These are phyloP conservation scores for Colletotrichum acutatum DNA, from an alignment of 2,329 filamentous ascomycete genomes.

Conservation along the genomic window DNA sequence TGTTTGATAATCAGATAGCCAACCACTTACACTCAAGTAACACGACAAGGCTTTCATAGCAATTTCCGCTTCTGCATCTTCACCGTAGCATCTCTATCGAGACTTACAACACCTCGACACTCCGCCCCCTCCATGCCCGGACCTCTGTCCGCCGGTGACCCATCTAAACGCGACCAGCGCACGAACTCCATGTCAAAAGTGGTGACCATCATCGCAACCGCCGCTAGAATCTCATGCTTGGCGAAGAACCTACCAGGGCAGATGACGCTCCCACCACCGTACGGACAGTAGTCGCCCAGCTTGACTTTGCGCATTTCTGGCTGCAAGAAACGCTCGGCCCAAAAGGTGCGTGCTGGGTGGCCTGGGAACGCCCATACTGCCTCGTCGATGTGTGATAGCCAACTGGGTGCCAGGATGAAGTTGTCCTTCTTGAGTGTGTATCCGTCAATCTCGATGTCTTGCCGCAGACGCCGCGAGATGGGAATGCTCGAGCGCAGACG, in stretches of 20 bases:
- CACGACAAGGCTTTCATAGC: background rate
- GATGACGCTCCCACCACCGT: slow-evolving; percentile 41
- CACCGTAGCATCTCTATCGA: slow-evolving; percentile 39
- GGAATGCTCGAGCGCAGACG: slow-evolving; percentile 39
- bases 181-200: slow-evolving; percentile 38
- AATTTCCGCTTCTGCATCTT: slow-evolving; percentile 22
- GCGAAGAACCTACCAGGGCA: slow-evolving; percentile 42
- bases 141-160: slow-evolving; percentile 36
- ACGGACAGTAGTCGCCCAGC: slow-evolving; percentile 40
- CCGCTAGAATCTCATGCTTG: slow-evolving; percentile 41
- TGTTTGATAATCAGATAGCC: background rate
- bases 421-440: slow-evolving; percentile 39
- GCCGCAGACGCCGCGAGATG: slow-evolving; percentile 39
- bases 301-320: slow-evolving; percentile 25
- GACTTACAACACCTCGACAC: slow-evolving; percentile 39
- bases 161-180: slow-evolving; percentile 29
- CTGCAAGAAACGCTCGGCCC: slow-evolving; percentile 39
- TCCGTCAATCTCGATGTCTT: slow-evolving; percentile 39
- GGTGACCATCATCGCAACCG: slow-evolving; percentile 37
- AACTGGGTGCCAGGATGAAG: slow-evolving; percentile 39
- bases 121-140: slow-evolving; percentile 38
- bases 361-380: slow-evolving; percentile 34
- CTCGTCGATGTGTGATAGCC: slow-evolving; percentile 38
- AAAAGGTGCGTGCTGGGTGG: slow-evolving; percentile 38
- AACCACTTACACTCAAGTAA: background rate